Evolutionary conservation across 805 yeast species (phyloP).

Genomic region (Lipomyces starkeyi): DNA sequence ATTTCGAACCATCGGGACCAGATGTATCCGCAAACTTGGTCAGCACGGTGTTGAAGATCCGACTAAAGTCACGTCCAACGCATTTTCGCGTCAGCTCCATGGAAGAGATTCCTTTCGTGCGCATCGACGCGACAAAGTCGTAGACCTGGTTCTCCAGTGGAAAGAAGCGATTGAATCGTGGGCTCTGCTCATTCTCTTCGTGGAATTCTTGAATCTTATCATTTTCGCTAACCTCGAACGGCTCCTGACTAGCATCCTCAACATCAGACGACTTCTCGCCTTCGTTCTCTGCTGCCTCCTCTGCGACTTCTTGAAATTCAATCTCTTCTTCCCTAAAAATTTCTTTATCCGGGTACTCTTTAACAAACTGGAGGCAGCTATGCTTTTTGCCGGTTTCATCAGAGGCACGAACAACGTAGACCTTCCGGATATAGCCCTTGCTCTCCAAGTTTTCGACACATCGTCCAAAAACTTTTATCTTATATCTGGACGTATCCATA

Average conservation of each 20-base stretch:
- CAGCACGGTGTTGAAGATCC: slow-evolving; percentile 58
- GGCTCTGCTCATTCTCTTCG: background rate
- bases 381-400: slow-evolving; percentile 44
- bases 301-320: slow-evolving; percentile 41
- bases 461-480: slow-evolving; percentile 38
- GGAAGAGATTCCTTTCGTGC: slow-evolving; percentile 61
- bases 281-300: slow-evolving; percentile 49
- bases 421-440: slow-evolving; percentile 42
- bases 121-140: slow-evolving; percentile 53
- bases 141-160: slow-evolving; percentile 71
- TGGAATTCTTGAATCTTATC: slow-evolving; percentile 25
- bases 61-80: slow-evolving; percentile 60
- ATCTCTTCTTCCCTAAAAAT: slow-evolving; percentile 45
- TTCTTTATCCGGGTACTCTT: slow-evolving; percentile 43
- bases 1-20: slow-evolving; percentile 38
- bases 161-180: slow-evolving; percentile 56
- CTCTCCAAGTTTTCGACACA: slow-evolving; percentile 42
- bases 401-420: slow-evolving; percentile 46
- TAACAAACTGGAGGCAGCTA: slow-evolving; percentile 47
- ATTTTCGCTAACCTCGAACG: slow-evolving; percentile 24
- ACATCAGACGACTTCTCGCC: slow-evolving; percentile 38
- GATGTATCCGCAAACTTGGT: slow-evolving; percentile 56
- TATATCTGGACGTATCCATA: slow-evolving; percentile 43
- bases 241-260: slow-evolving; percentile 37
- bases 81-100: slow-evolving; percentile 58